These are phyloP conservation scores for Manihot esculenta DNA, from an alignment of 441 rosid genomes.

Conservation along the genomic window DNA sequence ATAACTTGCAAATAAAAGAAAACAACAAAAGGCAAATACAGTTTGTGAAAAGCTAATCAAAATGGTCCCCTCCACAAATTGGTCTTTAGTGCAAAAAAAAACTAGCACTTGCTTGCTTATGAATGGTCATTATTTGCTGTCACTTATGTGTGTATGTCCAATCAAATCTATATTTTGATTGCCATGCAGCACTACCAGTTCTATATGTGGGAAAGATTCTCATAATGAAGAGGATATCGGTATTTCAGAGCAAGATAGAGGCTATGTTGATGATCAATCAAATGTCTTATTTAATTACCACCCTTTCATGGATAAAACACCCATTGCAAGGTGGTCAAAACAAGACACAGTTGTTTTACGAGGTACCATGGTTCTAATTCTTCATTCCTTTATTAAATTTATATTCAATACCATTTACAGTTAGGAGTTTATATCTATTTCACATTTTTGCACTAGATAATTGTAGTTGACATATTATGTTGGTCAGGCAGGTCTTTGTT, in stretches of 20 bases:
- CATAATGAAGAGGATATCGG: slow-evolving; percentile 37
- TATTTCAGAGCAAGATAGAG: slow-evolving; percentile 39
- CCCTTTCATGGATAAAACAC: slow-evolving; percentile 66
- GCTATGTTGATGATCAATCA: slow-evolving; percentile 30
- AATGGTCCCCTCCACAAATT: too few relatives aligned
- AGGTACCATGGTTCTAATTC: slow-evolving; percentile 35
- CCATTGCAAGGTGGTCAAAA: slow-evolving; percentile 75
- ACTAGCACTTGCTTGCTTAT: not conserved
- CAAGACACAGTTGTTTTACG: slow-evolving; percentile 77
- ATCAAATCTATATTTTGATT: slow-evolving; percentile 6
- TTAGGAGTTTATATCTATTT: not conserved
- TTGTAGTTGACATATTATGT: not conserved
- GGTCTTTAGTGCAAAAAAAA: too few relatives aligned
- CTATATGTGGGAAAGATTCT: slow-evolving; percentile 38
- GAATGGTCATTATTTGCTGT: not conserved
- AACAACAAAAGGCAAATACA: too few relatives aligned
- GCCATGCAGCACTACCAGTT: slow-evolving; percentile 37
- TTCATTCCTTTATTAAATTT: not conserved
- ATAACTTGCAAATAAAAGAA: too few relatives aligned
- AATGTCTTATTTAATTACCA: slow-evolving; percentile 57
- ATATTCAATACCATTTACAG: not conserved
- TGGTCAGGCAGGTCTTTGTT: not conserved
- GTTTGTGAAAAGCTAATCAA: too few relatives aligned
- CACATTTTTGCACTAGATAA: not conserved
- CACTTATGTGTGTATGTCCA: not conserved